Evolutionary conservation across 2,329 filamentous ascomycete genomes (phyloP), one percentile per base, ranked within the genome.

Genomic region (Keithomyces neogunnii): DNA sequence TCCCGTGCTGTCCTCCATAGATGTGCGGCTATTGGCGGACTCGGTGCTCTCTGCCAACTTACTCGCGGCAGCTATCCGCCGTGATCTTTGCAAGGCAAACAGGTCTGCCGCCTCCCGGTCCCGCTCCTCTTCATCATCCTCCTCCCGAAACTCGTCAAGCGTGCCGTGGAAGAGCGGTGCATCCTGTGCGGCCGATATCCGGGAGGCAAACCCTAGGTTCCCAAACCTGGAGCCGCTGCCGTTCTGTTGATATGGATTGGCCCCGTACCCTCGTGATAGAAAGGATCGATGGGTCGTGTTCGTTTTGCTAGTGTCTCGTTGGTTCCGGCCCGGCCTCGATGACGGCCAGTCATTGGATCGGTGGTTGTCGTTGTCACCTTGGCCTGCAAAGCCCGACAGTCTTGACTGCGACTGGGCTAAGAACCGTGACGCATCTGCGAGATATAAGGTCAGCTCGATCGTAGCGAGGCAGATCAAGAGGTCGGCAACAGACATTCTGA

Each of bases 341-440:
- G 67, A 57, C 3, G 51, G 13, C 63, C 66, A 66, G 59, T 70
- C 67, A 54, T 59, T 50, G 53, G 62, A 61, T 48, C 62, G 60
- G 49, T 57, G 56, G 39, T 56, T 53, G 33, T 59, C 61, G 46
- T 67, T 70, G 55, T 72, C 81, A 54, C 80, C 70, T 66, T 86
- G 81, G 71, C 75, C 80, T 31, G 51, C 56, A 54, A 90, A 83
- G 67, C 74, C 82, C 59, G 86, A 89, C 62, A 97, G 76, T 56
- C 89, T 86, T 55, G 91, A 95, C 75, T 96, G 91, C 59, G 91
- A 96, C 80, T 97, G 93, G 55, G 91, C 89, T 62, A 99, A 83
- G 69, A 99, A 99, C 61, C 86, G 86, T 59, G 92, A 97, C 63
- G 93, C 93, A 85, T 97, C 93, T 96, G 64, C 49, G 35, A 26